Conservation (phyloP, 1,139 yeast genomes). For the Hansenula sp. region DNA sequence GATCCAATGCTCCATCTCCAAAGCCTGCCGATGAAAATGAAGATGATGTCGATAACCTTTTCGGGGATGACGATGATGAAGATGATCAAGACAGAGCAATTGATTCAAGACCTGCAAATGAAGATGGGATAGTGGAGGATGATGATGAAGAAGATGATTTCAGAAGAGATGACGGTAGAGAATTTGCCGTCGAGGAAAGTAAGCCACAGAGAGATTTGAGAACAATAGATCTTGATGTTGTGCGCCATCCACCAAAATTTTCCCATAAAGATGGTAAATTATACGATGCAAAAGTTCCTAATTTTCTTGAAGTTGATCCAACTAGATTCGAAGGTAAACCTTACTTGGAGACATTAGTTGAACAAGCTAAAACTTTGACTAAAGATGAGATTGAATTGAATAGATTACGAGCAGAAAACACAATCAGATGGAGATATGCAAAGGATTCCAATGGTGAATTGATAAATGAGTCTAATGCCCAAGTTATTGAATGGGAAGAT, state of each 20-base stretch:
- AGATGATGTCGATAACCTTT: conserved; percentile 38
- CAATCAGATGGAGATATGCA: conserved; percentile 90
- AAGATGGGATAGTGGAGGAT: conserved; percentile 16
- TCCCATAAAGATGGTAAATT: conserved; percentile 40
- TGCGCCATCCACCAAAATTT: conserved; percentile 61
- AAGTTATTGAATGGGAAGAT: conserved; percentile 91
- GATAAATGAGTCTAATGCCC: conserved; percentile 82
- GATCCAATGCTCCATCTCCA: conserved; percentile 8
- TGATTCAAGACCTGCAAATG: conserved; percentile 15
- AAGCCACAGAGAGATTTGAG: conserved; percentile 38
- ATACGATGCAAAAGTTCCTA: conserved; percentile 68
- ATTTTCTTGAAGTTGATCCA: conserved; percentile 77
- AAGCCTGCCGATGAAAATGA: conserved; percentile 22
- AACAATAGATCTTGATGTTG: conserved; percentile 57
- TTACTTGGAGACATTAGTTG: conserved; percentile 36
- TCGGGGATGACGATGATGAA: conserved; percentile 47
- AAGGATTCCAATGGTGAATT: conserved; percentile 57
- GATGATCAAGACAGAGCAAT: conserved; percentile 23
- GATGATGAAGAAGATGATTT: conserved; percentile 14
- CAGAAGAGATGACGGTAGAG: conserved; percentile 19
- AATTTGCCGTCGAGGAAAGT: conserved; percentile 34
- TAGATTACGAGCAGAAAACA: conserved; percentile 67
- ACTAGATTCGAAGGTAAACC: conserved; percentile 77
- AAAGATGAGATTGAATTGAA: conserved; percentile 43
- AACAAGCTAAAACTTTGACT: conserved; percentile 46